Evolutionary conservation across 2,329 filamentous ascomycete genomes (phyloP), one percentile per base, ranked within the genome.

Genomic region (Ophiosphaerella korrae): DNA sequence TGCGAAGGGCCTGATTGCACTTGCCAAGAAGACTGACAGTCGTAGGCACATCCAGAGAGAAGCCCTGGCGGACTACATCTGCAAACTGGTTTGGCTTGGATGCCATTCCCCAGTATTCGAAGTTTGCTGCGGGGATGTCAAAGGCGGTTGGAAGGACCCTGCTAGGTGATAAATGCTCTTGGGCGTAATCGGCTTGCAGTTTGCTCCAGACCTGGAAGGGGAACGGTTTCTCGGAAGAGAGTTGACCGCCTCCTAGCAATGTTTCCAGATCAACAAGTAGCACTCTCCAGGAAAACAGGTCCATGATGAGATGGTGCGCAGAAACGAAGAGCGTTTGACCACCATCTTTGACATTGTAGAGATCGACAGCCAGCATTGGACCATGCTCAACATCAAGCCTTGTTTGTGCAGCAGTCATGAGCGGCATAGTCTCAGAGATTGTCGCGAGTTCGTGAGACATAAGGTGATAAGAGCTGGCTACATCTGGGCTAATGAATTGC

Each of bases 211-310:
- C 49, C 40, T 62, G 56, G 49, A 59, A 62, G 7, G 58, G 44
- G 16, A 50, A 29, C 26, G 26, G 26, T 29, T 29, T 29, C 11
- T 29, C 26, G 2, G 26, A 29, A 29, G 26, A 29, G 26, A 29
- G 26, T 6, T 29, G 26, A 29, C 26, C 26, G 32, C 26, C 40
- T 21, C 32, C 37, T 16, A 63, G 37, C 5, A 58, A 14, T 26
- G 55, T 49, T 36, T 79, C 75, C 0, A 79, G 52, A 26, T 80
- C 75, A 3, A 68, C 62, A 0, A 78, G 54, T 2, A 79, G 67
- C 2, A 75, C 67, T 3, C 74, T 64, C 77, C 77, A 80, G 0
- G 76, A 78, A 0, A 79, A 73, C 1, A 78, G 58, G 42, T 79
- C 77, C 4, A 78, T 64, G 18, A 70, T 50, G n/a, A 70, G 42